Base-by-base conservation (phyloP, 176 grass and related monocot species). In the Triticum dicoccoides region DNA sequence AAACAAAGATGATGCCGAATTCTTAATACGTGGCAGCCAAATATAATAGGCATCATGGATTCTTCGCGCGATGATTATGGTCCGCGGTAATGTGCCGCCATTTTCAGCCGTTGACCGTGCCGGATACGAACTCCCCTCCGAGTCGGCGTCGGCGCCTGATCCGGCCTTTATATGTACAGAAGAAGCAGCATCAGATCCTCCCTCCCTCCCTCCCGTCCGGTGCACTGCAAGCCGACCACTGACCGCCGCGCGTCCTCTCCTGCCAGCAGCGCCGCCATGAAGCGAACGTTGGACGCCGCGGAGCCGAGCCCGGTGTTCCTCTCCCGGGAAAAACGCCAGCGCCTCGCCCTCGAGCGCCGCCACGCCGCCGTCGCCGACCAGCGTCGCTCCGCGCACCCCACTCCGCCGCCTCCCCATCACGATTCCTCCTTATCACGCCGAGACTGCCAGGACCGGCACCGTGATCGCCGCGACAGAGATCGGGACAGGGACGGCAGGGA, bases 361-460 rank as follows among this genome's bases (percentile, higher is more conserved):
- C 85, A 95, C 73, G 86, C 89, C 35, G 83, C 84, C 51, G 93
- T 95, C 85, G 79, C 91, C 12, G 93, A 95, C 30, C 89, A 90
- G 61, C 93, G 89, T 35, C 91, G 89, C 35, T 72, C 76, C 37
- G 78, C 44, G 23, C 84, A 39, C 20, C 54, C 83, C n/a, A 76
- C 77, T 64, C 72, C 69, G 5, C 80, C 84, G 52, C 61, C 84
- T 54, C 51, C 73, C 20, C 74, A 69, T 13, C 78, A 15, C 54
- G 70, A 77, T 35, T 35, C 72, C 80, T 34, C 38, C 62, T 45
- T 15, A 0, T 17, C 47, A 0, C 0, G 13, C 47, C 47, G 47
- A 17, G 0, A 6, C 13, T 18, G 0, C 15, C 51, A 18, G 17
- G 67, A 12, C 65, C 65, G 67, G 30, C 77, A 68, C 44, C 34